phyloP scores from a whole-genome alignment of 148 eudicot species.

The Rhododendron mucronatum region DNA sequence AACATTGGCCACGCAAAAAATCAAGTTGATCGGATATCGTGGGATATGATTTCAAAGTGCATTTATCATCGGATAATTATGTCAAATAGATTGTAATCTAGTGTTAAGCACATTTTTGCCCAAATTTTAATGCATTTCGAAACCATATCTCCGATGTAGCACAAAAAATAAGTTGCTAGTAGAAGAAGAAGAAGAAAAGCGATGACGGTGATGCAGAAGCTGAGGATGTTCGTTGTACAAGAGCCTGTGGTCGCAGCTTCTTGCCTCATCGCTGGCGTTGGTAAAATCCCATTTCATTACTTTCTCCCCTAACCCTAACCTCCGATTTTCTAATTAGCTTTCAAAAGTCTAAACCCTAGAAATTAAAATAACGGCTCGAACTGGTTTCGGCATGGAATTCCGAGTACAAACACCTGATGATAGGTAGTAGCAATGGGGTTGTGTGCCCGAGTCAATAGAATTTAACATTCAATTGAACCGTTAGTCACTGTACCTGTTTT shows the following conservation, averaged over 20 bases:
- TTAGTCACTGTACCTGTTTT: background rate
- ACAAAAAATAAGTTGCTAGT: background rate
- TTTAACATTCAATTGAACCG: background rate
- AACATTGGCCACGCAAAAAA: too few relatives aligned
- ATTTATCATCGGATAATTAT: too few relatives aligned
- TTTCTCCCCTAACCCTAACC: background rate
- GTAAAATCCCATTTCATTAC: conserved; percentile 26
- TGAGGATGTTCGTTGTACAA: conserved; percentile 69
- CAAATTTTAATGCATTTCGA: too few relatives aligned
- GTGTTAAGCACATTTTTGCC: too few relatives aligned
- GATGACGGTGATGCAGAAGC: conserved; percentile 72
- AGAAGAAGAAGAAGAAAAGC: background rate
- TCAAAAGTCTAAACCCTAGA: background rate
- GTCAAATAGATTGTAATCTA: too few relatives aligned
- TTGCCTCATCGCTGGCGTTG: conserved; percentile 78
- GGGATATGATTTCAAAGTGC: too few relatives aligned
- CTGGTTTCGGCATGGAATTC: background rate
- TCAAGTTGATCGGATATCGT: too few relatives aligned
- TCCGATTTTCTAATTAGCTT: background rate
- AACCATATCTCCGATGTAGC: too few relatives aligned
- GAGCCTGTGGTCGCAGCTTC: conserved; percentile 91
- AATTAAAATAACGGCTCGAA: background rate
- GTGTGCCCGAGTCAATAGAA: background rate
- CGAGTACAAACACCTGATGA: background rate
- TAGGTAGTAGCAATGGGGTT: background rate